These are phyloP conservation scores for Trypethelium eluteriae DNA, from an alignment of 495 filamentous ascomycete species.

Conservation along the genomic window DNA sequence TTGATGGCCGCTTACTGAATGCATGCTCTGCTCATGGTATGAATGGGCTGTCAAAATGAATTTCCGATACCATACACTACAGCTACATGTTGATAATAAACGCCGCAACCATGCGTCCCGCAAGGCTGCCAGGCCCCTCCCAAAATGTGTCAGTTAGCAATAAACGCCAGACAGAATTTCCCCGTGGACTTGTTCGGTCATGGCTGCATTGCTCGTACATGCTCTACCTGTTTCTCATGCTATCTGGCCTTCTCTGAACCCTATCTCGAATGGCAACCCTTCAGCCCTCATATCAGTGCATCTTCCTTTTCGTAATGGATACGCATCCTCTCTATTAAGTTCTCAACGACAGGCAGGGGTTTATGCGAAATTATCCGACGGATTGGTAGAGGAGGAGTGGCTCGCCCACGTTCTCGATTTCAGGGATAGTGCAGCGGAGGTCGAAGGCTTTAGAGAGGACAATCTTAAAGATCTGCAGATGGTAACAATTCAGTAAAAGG, in stretches of 20 bases:
- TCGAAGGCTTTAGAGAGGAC: conserved; percentile 98
- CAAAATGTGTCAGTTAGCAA: not conserved
- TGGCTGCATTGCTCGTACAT: conserved; percentile 5
- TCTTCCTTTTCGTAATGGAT: not conserved
- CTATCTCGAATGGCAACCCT: not conserved
- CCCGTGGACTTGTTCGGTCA: not conserved
- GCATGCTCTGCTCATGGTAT: too few relatives aligned
- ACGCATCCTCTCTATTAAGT: not conserved
- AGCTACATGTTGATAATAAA: not conserved
- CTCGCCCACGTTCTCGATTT: conserved; percentile 95
- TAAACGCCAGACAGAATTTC: not conserved
- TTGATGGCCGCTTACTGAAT: too few relatives aligned
- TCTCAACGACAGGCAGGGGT: not conserved
- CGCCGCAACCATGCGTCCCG: conserved; percentile 1
- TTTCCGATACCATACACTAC: too few relatives aligned
- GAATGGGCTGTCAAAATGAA: too few relatives aligned
- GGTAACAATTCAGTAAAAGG: not conserved
- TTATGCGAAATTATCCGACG: conserved; percentile 16
- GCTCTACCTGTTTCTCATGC: not conserved
- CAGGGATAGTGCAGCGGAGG: conserved; percentile 95
- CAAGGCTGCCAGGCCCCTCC: not conserved
- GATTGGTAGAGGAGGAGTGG: conserved; percentile 76
- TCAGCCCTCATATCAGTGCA: not conserved
- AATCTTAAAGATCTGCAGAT: conserved; percentile 90
- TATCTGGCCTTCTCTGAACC: too few relatives aligned